Conservation (phyloP, 129 eudicot genomes). For the Saussurea involucrata region DNA sequence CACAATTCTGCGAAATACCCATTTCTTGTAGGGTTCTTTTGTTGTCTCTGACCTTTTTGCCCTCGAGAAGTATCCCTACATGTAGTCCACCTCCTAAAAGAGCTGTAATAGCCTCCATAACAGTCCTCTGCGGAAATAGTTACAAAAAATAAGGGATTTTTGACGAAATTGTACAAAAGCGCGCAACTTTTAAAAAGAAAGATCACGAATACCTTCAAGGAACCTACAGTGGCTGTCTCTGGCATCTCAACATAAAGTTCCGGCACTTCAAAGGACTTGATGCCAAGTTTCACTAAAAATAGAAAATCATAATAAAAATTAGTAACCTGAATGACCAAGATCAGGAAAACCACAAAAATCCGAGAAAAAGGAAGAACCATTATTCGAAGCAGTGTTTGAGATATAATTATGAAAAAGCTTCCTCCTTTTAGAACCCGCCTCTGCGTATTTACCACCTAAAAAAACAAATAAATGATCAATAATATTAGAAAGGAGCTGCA, state of each 20-base stretch:
- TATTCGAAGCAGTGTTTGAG: constrained; percentile 38
- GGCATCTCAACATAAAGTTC: constrained; percentile 83
- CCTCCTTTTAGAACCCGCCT: constrained; percentile 58
- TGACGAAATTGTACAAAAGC: neutral
- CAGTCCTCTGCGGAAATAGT: constrained; percentile 49
- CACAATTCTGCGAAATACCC: constrained; percentile 56
- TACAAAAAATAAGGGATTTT: constrained; percentile 4
- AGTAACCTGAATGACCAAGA: neutral
- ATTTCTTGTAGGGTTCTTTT: constrained; percentile 68
- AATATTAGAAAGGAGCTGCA: neutral
- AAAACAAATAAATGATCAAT: neutral
- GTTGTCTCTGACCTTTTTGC: constrained; percentile 78
- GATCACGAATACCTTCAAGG: constrained; percentile 61
- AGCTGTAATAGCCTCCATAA: constrained; percentile 75
- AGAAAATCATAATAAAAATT: neutral
- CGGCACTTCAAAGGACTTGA: constrained; percentile 84
- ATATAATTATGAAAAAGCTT: constrained; percentile 39
- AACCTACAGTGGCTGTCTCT: constrained; percentile 75
- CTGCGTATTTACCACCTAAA: constrained; percentile 30
- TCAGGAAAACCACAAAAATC: neutral
- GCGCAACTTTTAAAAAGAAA: neutral
- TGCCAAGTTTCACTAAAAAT: constrained; percentile 67
- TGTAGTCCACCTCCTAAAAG: constrained; percentile 62
- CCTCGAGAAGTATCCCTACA: constrained; percentile 77
- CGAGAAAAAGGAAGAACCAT: constrained; percentile 34